Evolutionary conservation across 495 filamentous ascomycete genomes (phyloP), one percentile per base, ranked within the genome.

Genomic region (Parachaetomium inaequale): DNA sequence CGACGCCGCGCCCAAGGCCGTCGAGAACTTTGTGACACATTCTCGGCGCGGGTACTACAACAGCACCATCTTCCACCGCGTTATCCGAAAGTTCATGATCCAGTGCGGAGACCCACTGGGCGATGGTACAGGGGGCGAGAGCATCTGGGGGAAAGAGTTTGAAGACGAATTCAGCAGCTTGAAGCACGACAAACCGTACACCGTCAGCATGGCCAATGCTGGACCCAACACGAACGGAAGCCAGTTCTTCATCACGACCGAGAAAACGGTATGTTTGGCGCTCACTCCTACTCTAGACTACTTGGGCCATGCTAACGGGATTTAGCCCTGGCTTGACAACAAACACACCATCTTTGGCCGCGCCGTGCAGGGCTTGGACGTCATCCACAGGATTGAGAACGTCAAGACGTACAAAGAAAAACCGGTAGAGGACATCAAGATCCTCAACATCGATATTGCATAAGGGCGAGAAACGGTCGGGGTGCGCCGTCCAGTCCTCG

Each of bases 31-130:
- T 70, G 90, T 92, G 52, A 95, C 92, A 0, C 94, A 98, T 63
- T 83, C 91, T 2, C 88, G 87, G 56, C 85, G 84, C 55, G 91
- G 91, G 2, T 98, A 98, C 75, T 99, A 98, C 79, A 96, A 98
- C 75, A 89, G 90, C 72, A 92, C 92, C 14, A 93, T 96, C 64
- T 99, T 99, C 81, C 94, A 99, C 74, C 88, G 94, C 19, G 88
- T 99, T 7, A 97, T 99, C 69, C 85, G 88, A 62, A 98, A 98
- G 71, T 99, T 99, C 77, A 99, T 99, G 94, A 96, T 99, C 59
- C 85, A 90, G 70, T 85, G 92, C 53, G 94, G 94, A 40, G 94
- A 99, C 71, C 95, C 95, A 0, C 75, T 96, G 3, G 94, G 94
- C 14, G 93, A 99, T 68, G 94, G 94, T 4, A 98, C 93, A 0